Percentiles rank a stretch among this genome's conserved stretches.
Evolutionary conservation across 371 early-diverging fungal species (phyloP).

Genomic region (Actinomucor elegans): DNA sequence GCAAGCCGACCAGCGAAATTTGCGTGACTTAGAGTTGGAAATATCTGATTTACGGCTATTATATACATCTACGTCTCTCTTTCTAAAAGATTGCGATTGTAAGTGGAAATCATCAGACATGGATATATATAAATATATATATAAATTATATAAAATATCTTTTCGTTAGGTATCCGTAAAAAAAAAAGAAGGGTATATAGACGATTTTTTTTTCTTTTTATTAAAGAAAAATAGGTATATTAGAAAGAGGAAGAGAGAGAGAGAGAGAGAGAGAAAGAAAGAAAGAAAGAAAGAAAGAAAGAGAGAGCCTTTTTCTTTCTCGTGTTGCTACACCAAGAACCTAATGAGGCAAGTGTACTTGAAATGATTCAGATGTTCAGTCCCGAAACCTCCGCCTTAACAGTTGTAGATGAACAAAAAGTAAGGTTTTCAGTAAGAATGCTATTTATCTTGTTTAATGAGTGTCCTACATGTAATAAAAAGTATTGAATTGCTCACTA

Average conservation of each 20-base stretch:
- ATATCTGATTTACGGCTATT: no score
- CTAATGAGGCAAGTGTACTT: conserved; percentile 8
- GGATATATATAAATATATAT: neutral
- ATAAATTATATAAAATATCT: neutral
- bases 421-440: neutral
- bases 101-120: conserved; percentile 12
- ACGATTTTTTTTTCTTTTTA: no score
- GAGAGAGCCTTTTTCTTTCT: neutral
- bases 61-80: conserved; percentile 3
- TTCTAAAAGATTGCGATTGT: neutral
- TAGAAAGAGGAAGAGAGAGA: neutral
- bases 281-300: neutral
- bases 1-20: conserved; percentile 32
- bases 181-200: neutral
- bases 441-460: neutral
- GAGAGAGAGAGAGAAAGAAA: neutral
- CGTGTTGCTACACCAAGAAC: conserved; percentile 13
- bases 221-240: neutral
- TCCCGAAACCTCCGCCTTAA: conserved; percentile 14
- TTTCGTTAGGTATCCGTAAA: neutral
- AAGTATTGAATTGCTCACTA: neutral
- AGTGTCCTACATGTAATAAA: neutral
- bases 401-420: no score
- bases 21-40: conserved; percentile 22
- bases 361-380: neutral